Conservation (phyloP, 371 early-diverging fungal genomes). For the Rhizopus sp. region DNA sequence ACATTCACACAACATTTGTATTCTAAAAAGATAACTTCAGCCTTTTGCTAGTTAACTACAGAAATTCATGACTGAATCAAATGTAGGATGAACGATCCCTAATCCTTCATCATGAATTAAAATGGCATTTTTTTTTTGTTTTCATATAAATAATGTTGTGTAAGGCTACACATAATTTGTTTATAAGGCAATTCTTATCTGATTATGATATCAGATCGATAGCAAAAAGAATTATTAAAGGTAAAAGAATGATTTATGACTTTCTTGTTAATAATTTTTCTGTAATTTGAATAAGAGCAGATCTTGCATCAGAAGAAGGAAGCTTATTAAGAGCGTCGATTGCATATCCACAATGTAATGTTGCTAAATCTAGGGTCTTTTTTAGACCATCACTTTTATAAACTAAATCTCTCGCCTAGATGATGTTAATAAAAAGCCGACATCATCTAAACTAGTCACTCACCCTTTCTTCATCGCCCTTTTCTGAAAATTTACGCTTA, state of each 20-base stretch:
- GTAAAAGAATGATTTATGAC: constrained; percentile 8
- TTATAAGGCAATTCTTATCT: too few relatives aligned
- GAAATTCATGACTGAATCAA: constrained; percentile 1
- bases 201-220: background rate
- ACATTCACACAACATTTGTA: constrained; percentile 18
- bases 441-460: background rate
- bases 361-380: constrained; percentile 62
- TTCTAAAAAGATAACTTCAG: constrained; percentile 11
- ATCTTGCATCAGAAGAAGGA: constrained; percentile 69
- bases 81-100: constrained; percentile 2
- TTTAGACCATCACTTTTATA: constrained; percentile 71
- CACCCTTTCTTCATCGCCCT: constrained; percentile 68
- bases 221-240: background rate
- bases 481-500: constrained; percentile 77
- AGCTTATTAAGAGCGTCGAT: constrained; percentile 57
- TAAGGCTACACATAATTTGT: too few relatives aligned
- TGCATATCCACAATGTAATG: constrained; percentile 61
- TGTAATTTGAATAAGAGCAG: constrained; percentile 67
- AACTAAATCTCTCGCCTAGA: constrained; percentile 67
- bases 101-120: constrained; percentile 12
- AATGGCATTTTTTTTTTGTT: constrained; percentile 6
- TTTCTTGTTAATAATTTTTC: constrained; percentile 54
- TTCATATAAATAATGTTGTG: too few relatives aligned
- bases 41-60: constrained; percentile 9
- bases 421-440: constrained; percentile 7